Conservation (phyloP, 768 basidiomycete species). For the Mycena rosella region DNA sequence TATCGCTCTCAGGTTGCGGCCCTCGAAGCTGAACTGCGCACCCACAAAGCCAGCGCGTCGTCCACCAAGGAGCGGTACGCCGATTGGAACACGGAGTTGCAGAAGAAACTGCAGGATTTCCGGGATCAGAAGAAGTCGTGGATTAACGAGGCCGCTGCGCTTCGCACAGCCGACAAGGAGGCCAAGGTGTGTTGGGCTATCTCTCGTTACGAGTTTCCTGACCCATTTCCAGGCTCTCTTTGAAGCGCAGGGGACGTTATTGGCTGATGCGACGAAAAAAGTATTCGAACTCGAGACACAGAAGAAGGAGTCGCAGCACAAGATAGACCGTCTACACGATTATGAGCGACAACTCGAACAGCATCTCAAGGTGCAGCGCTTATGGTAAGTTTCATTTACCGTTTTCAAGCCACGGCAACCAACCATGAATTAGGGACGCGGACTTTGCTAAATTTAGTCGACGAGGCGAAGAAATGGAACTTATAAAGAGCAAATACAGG, state of each 20-base stretch:
- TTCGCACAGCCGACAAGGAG: slow-evolving; percentile 81
- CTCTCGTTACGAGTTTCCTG: not conserved
- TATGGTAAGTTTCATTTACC: slow-evolving; percentile 71
- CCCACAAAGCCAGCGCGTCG: slow-evolving; percentile 79
- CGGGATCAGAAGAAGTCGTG: slow-evolving; percentile 86
- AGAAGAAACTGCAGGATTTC: slow-evolving; percentile 78
- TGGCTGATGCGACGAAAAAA: slow-evolving; percentile 76
- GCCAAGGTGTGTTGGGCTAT: slow-evolving; percentile 60
- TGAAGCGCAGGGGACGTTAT: slow-evolving; percentile 73
- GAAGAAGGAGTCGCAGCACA: slow-evolving; percentile 83
- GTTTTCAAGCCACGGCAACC: not conserved
- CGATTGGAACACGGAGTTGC: slow-evolving; percentile 88
- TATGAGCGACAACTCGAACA: slow-evolving; percentile 93
- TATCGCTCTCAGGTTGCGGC: slow-evolving; percentile 76
- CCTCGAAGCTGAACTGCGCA: slow-evolving; percentile 77
- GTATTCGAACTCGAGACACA: slow-evolving; percentile 82
- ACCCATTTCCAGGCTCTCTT: slow-evolving; percentile 66
- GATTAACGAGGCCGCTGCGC: slow-evolving; percentile 74
- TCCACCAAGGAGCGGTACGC: slow-evolving; percentile 82
- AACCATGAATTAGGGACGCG: slow-evolving; percentile 65
- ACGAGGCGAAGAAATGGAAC: slow-evolving; percentile 68
- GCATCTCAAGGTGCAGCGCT: slow-evolving; percentile 76
- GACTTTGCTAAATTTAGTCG: slow-evolving; percentile 81
- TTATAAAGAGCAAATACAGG: slow-evolving; percentile 68
- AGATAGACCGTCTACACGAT: slow-evolving; percentile 83